A percentile compares a stretch with the other conserved stretches of the same genome.
Conservation (phyloP, 2,329 filamentous ascomycete genomes). For the Paraphoma sp. region DNA sequence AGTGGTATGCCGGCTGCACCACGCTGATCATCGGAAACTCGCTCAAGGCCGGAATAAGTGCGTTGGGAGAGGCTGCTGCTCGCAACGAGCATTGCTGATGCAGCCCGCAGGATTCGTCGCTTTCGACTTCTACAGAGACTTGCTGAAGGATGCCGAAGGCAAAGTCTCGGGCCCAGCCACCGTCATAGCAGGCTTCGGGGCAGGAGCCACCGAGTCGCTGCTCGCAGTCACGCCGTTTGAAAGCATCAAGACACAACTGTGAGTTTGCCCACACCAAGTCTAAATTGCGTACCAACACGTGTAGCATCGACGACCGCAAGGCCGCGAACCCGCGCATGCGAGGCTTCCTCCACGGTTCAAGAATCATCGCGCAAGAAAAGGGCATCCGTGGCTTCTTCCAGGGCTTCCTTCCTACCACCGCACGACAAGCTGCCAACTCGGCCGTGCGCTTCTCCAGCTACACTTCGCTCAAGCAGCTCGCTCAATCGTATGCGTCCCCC, state of each 20-base stretch:
- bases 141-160: conserved; percentile 83
- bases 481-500: conserved; percentile 88
- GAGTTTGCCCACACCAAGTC: conserved; percentile 10
- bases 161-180: conserved; percentile 90
- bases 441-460: conserved; percentile 91
- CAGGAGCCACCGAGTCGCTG: conserved; percentile 90
- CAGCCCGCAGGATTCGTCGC: conserved; percentile 77
- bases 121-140: conserved; percentile 89
- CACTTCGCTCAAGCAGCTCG: conserved; percentile 87
- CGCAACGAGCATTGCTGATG: conserved; percentile 6
- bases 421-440: conserved; percentile 91
- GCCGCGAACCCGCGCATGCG: conserved; percentile 81
- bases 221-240: conserved; percentile 96
- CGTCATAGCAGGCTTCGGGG: conserved; percentile 91
- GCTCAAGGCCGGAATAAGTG: conserved; percentile 92
- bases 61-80: conserved; percentile 43
- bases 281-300: conserved; percentile 3
- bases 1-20: conserved; percentile 98
- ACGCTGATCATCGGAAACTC: conserved; percentile 97
- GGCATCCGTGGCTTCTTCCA: conserved; percentile 95
- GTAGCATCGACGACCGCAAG: conserved; percentile 93
- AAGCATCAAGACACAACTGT: conserved; percentile 95
- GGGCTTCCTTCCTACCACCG: conserved; percentile 93
- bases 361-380: conserved; percentile 85
- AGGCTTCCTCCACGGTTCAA: conserved; percentile 89